phyloP scores from a whole-genome alignment of 1,139 yeast species.

The Entelexis paramagnoliae region DNA sequence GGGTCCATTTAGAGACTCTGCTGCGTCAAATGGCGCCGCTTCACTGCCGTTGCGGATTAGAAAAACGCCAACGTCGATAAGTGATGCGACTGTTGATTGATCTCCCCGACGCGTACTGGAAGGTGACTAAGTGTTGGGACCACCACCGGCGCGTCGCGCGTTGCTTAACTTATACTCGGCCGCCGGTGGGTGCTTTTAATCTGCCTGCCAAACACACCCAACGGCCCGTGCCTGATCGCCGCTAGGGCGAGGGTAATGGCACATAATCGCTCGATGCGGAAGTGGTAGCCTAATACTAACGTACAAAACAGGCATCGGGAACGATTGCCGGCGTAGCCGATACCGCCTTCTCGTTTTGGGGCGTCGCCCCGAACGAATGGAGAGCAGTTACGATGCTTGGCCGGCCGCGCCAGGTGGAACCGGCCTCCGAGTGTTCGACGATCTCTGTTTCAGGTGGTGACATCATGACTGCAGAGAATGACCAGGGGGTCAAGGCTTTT shows the following conservation, averaged over 20 bases:
- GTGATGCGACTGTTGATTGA: constrained; percentile 4
- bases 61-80: not conserved
- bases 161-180: constrained; percentile 4
- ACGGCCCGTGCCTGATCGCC: not conserved
- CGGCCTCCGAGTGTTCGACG: not conserved
- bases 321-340: no score
- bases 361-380: no score
- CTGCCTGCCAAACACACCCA: not conserved
- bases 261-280: not conserved
- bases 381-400: no score
- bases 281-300: not conserved
- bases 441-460: not conserved
- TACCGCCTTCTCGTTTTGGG: no score
- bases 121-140: constrained; percentile 7
- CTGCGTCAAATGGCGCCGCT: constrained; percentile 6
- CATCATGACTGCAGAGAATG: not conserved
- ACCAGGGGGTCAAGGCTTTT: not conserved
- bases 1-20: constrained; percentile 2
- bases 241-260: not conserved
- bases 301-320: not conserved
- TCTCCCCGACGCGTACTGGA: constrained; percentile 3
- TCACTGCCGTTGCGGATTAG: not conserved
- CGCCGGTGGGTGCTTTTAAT: not conserved
- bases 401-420: not conserved
- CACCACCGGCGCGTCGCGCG: constrained; percentile 6